Evolutionary conservation across 2,329 filamentous ascomycete species (phyloP).

Genomic region (Dothistroma septosporum): DNA sequence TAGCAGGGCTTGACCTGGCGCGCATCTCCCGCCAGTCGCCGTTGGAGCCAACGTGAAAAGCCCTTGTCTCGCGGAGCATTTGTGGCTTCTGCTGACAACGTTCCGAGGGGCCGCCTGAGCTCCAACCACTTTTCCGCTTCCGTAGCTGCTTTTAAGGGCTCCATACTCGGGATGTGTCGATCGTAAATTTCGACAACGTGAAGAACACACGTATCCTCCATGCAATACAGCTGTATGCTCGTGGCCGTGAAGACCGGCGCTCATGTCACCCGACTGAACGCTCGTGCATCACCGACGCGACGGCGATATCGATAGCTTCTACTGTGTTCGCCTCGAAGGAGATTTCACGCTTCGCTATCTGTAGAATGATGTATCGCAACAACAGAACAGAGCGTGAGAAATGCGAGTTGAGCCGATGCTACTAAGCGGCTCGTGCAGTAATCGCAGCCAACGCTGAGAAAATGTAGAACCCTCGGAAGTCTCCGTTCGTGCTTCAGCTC

Average conservation of each 20-base stretch:
- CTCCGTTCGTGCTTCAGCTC: background rate
- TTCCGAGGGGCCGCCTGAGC: conserved; percentile 5
- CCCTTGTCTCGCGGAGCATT: conserved; percentile 4
- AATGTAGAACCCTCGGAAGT: background rate
- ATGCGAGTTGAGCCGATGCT: background rate
- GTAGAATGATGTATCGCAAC: conserved; percentile 1
- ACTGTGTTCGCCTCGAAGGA: background rate
- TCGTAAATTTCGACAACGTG: background rate
- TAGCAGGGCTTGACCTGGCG: conserved; percentile 21
- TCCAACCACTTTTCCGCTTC: conserved; percentile 2
- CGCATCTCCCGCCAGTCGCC: conserved; percentile 13
- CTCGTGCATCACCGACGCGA: conserved; percentile 3
- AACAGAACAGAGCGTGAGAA: background rate
- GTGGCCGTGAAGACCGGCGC: background rate
- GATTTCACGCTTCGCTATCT: background rate
- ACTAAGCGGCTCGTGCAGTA: background rate
- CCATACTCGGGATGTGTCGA: background rate
- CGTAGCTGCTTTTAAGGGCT: background rate
- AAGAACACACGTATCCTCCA: background rate
- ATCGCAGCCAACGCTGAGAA: background rate
- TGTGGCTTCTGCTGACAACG: conserved; percentile 20
- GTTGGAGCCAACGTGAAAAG: conserved; percentile 7
- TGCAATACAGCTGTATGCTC: background rate
- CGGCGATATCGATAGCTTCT: conserved; percentile 8
- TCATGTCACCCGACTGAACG: background rate